A percentile compares a stretch with the other conserved stretches of the same genome.
phyloP scores from a whole-genome alignment of 208 protist species.

The Crithidia acanthocephali region DNA sequence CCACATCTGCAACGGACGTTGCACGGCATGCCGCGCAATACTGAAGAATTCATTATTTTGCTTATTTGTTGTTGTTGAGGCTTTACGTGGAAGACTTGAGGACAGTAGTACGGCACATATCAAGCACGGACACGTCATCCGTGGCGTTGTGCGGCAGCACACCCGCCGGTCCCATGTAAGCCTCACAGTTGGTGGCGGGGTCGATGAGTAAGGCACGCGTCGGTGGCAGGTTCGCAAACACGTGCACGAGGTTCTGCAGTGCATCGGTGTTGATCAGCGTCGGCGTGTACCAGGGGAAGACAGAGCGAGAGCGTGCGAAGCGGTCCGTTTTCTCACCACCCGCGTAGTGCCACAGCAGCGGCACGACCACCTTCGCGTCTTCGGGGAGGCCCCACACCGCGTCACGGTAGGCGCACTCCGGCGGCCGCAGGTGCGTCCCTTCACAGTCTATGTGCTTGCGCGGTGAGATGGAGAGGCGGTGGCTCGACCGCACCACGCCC shows the following conservation, averaged over 20 bases:
- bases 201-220: not conserved
- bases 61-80: too few relatives aligned
- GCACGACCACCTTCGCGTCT: not conserved
- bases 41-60: too few relatives aligned
- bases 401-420: constrained; percentile 1
- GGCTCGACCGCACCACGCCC: constrained; percentile 5
- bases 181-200: not conserved
- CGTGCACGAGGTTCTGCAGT: not conserved
- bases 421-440: not conserved
- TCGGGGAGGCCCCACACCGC: constrained; percentile 2
- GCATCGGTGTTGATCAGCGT: not conserved
- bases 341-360: constrained; percentile 7
- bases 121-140: not conserved
- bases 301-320: not conserved
- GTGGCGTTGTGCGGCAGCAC: not conserved
- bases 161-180: not conserved
- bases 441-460: not conserved
- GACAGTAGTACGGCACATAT: not conserved
- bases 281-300: constrained; percentile 12
- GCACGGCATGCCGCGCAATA: too few relatives aligned
- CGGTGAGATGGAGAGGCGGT: not conserved
- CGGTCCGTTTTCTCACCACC: not conserved
- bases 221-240: not conserved
- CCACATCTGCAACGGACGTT: too few relatives aligned
- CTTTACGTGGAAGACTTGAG: too few relatives aligned